Base-by-base conservation (phyloP, 1,139 yeast species). In the Kurtzmaniella quercitrusa region DNA sequence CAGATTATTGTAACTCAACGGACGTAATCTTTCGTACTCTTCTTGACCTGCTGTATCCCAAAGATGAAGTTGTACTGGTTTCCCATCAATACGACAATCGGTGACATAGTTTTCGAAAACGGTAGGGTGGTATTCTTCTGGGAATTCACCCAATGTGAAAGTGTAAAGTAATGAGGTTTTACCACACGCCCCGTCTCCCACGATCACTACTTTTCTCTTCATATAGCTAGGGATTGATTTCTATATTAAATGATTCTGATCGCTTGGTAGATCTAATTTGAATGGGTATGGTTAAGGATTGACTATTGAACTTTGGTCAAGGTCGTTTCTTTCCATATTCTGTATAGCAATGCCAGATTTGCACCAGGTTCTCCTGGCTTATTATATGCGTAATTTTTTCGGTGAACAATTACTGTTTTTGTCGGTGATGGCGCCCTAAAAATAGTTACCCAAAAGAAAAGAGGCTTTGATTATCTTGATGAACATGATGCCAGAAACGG, bases 21-120 rank as follows among this genome's bases (percentile, higher is more conserved):
- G 91, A 54, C 98, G 74, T 46, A 84, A 66, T 49, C 93, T 60
- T 54, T 84, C 91, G 57, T 84, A 84, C 58, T 84, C 97, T 68
- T 89, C 97, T 64, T 89, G 97, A 4, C 97, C 97, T 2, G 97
- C 97, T 3, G 97, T 91, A 61, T 91, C 97, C 97, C 98, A 91
- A 33, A 91, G 66, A 1, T 96, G 94, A 47, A 91, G 65, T 51
- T 89, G 88, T 2, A 91, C 95, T 11, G 93, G 83, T 53, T 88
- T 88, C 12, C 96, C 96, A 57, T 88, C 96, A 23, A 88, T 94
- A 43, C 96, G 71, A 59, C 96, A 88, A 56, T 88, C 95, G 2
- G 96, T 88, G 20, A 88, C 96, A 60, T 91, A 89, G 61, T 89
- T 91, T 55, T 91, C 98, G 63, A 91, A 91, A 7, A 91, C 97